These are phyloP conservation scores for Ogataea allantospora DNA, from an alignment of 805 yeast genomes.

Conservation along the genomic window DNA sequence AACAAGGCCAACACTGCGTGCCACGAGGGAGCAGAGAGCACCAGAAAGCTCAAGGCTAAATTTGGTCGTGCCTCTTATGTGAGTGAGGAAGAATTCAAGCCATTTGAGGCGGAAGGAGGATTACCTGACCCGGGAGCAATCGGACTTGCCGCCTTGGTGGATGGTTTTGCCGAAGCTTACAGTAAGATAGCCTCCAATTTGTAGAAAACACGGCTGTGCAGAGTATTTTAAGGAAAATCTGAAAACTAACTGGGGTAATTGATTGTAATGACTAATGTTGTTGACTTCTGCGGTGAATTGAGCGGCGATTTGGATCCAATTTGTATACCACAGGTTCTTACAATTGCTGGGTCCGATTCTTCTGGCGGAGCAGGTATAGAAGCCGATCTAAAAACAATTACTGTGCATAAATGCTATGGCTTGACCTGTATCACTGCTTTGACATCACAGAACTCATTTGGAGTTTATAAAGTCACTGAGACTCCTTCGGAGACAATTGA, in stretches of 20 bases:
- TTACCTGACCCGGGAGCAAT: conserved; percentile 95
- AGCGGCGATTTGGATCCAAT: conserved; percentile 8
- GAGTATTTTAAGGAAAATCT: background rate
- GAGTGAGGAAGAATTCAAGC: conserved; percentile 53
- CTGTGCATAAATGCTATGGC: conserved; percentile 78
- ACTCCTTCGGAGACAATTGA: conserved; percentile 47
- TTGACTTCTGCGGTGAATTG: conserved; percentile 12
- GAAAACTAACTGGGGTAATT: background rate
- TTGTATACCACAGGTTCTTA: conserved; percentile 40
- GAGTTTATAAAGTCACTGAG: conserved; percentile 42
- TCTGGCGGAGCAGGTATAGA: conserved; percentile 95
- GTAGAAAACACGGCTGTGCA: conserved; percentile 13
- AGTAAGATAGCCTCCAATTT: conserved; percentile 21
- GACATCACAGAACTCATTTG: conserved; percentile 74
- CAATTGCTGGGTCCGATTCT: conserved; percentile 76
- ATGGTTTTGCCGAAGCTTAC: conserved; percentile 31
- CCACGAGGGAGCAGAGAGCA: conserved; percentile 68
- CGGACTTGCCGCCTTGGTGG: conserved; percentile 54
- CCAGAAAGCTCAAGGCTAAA: conserved; percentile 73
- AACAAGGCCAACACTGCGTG: conserved; percentile 67
- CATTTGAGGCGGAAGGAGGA: conserved; percentile 57
- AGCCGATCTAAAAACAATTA: conserved; percentile 81
- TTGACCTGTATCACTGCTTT: conserved; percentile 75
- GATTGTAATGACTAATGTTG: conserved; percentile 1
- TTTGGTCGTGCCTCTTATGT: conserved; percentile 96